phyloP scores from a whole-genome alignment of 2,329 filamentous ascomycete species.

The Hyphodiscus sp. region DNA sequence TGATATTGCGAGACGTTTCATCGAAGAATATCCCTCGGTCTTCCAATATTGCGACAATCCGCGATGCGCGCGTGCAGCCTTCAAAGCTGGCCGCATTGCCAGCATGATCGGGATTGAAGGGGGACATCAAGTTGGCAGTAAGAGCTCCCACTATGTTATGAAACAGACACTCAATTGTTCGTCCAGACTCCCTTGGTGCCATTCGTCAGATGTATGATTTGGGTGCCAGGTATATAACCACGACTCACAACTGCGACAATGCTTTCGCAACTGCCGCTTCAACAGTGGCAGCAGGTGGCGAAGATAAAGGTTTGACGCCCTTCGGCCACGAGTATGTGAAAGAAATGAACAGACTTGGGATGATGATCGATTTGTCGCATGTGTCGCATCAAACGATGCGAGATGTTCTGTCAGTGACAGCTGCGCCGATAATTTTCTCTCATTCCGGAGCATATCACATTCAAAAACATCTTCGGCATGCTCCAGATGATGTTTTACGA shows the following conservation, averaged over 20 bases:
- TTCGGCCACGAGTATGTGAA: constrained; percentile 48
- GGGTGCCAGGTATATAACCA: constrained; percentile 58
- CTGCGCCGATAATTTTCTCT: constrained; percentile 58
- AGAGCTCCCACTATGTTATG: background rate
- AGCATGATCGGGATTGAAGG: constrained; percentile 56
- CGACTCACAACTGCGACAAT: constrained; percentile 67
- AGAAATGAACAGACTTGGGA: constrained; percentile 64
- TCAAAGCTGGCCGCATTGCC: constrained; percentile 40
- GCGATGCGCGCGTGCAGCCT: constrained; percentile 24
- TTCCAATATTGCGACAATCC: constrained; percentile 21
- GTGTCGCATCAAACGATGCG: constrained; percentile 58
- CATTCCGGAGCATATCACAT: constrained; percentile 54
- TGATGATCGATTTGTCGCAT: constrained; percentile 61
- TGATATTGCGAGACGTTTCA: constrained; percentile 47
- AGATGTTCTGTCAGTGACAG: constrained; percentile 44
- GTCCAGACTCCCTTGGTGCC: constrained; percentile 42
- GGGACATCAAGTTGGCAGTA: constrained; percentile 41
- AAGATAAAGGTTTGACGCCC: constrained; percentile 43
- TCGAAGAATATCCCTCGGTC: constrained; percentile 26
- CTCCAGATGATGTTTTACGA: constrained; percentile 55
- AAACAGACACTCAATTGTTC: background rate
- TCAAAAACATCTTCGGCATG: constrained; percentile 58
- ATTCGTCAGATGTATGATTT: constrained; percentile 54
- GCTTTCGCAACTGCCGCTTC: constrained; percentile 41
- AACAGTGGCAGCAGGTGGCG: constrained; percentile 11